Conservation (phyloP, 164 flowering plant species). For the Litsea cubeba region DNA sequence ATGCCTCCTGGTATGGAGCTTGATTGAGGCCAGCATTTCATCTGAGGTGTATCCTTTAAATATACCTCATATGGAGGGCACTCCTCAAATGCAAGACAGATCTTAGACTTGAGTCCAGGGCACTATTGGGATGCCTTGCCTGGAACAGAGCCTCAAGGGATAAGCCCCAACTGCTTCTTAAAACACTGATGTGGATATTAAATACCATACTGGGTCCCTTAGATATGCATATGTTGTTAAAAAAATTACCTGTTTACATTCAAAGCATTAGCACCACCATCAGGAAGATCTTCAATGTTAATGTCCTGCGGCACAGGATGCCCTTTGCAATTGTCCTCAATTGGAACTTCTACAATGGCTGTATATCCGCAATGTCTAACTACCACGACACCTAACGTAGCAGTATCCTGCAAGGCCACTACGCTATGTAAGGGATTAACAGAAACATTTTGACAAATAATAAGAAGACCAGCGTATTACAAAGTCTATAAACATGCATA, state of each 20-base stretch:
- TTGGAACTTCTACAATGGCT: conserved; percentile 65
- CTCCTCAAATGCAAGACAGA: too few relatives aligned
- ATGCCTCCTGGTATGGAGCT: too few relatives aligned
- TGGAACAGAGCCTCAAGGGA: too few relatives aligned
- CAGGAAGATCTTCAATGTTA: conserved; percentile 76
- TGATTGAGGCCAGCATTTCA: too few relatives aligned
- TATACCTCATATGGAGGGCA: too few relatives aligned
- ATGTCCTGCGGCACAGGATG: conserved; percentile 45
- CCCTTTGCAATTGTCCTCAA: conserved; percentile 50
- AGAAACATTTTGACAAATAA: not conserved
- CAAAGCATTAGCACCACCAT: conserved; percentile 93
- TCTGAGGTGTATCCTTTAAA: too few relatives aligned
- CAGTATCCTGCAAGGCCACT: conserved; percentile 64
- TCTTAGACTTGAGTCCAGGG: too few relatives aligned
- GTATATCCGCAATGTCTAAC: conserved; percentile 83
- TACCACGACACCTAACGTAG: conserved; percentile 78
- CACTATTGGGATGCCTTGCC: too few relatives aligned
- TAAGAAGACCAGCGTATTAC: not conserved
- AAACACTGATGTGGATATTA: too few relatives aligned
- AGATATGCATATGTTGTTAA: not conserved
- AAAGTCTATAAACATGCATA: not conserved
- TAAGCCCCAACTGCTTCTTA: too few relatives aligned
- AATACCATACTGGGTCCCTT: not conserved
- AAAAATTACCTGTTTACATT: conserved; percentile 66
- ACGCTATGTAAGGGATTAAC: conserved; percentile 13